Evolutionary conservation across 1,284 basidiomycete species (phyloP), one percentile per base, ranked within the genome.

Genomic region (Macrocystidia cucumis): DNA sequence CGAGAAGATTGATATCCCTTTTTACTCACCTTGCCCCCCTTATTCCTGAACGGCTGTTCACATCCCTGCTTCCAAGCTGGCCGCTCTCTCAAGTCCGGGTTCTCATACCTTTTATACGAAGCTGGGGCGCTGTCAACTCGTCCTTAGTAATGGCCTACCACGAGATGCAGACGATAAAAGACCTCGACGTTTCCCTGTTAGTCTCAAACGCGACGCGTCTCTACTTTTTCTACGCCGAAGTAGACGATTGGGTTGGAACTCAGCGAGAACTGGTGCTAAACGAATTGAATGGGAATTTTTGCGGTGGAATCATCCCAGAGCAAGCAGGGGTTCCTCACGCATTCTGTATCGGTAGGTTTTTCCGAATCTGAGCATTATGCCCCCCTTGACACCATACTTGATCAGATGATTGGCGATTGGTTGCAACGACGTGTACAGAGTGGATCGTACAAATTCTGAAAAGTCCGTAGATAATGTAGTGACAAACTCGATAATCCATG

Each of bases 221-320:
- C 11, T 69, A 62, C 50, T 50, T 79, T 18, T 78, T 69, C 48
- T 77, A 72, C 49, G 77, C 69, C 2, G 59, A 69, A 26, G 29
- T 52, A 4, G 78, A 81, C 48, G 62, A 64, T 36, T 82, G 78
- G 78, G 74, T 82, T 32, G 74, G 72, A 7, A 51, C 64, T 26
- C 58, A 74, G 28, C 65, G 58, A 43, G 51, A 60, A 32, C 40
- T 1, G 54, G 79, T 13, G 34, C 74, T 14, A 43, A 43, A 8
- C 39, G 47, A 56, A 18, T 51, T 51, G 4, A 54, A 64, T 8
- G 41, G 44, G 9, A 49, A 52, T n/a, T n/a, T 51, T 6, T 51
- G 55, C 5, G 44, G 54, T 9, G 63, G 55, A 39, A 49, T 76
- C 13, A 57, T 69, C 8, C 63, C 69, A 43, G 69, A 64, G 0